A percentile compares a stretch with the other conserved stretches of the same genome.
phyloP scores from a whole-genome alignment of 208 protist species.

The Baffinella frigidus region DNA sequence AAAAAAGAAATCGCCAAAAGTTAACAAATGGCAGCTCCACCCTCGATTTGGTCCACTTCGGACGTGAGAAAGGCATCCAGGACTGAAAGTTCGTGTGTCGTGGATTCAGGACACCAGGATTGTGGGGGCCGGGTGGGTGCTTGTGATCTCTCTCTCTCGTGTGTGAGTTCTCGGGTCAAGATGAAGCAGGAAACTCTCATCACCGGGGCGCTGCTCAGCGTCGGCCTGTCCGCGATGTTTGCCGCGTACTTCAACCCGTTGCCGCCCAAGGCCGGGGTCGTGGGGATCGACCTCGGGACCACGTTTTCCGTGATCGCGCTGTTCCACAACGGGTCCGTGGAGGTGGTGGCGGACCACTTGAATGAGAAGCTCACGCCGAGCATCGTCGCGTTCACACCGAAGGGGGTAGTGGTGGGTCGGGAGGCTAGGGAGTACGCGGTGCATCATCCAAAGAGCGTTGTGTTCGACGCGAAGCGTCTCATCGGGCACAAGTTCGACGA shows the following conservation, averaged over 20 bases:
- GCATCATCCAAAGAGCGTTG: conserved; percentile 25
- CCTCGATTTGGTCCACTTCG: too few relatives aligned
- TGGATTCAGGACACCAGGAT: too few relatives aligned
- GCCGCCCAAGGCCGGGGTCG: conserved; percentile 41
- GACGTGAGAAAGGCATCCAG: too few relatives aligned
- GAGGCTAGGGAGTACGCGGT: conserved; percentile 66
- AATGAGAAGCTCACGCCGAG: conserved; percentile 94
- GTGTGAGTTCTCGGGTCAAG: too few relatives aligned
- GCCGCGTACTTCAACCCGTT: not conserved
- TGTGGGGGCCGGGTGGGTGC: too few relatives aligned
- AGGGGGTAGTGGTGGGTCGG: conserved; percentile 66
- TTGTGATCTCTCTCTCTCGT: too few relatives aligned
- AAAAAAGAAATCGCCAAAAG: too few relatives aligned
- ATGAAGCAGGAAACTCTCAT: not conserved
- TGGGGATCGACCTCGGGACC: conserved; percentile 79
- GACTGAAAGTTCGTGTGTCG: too few relatives aligned
- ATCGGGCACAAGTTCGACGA: conserved; percentile 73
- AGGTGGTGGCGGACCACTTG: conserved; percentile 98
- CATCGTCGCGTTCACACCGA: conserved; percentile 67
- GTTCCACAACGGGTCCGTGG: conserved; percentile 73
- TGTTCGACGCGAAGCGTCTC: conserved; percentile 46
- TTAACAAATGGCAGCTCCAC: too few relatives aligned
- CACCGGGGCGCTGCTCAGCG: not conserved
- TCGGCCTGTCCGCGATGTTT: not conserved
- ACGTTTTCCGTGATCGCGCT: conserved; percentile 76